phyloP scores from a whole-genome alignment of 1,284 basidiomycete genomes.

The Rhizopogon hawkerae region DNA sequence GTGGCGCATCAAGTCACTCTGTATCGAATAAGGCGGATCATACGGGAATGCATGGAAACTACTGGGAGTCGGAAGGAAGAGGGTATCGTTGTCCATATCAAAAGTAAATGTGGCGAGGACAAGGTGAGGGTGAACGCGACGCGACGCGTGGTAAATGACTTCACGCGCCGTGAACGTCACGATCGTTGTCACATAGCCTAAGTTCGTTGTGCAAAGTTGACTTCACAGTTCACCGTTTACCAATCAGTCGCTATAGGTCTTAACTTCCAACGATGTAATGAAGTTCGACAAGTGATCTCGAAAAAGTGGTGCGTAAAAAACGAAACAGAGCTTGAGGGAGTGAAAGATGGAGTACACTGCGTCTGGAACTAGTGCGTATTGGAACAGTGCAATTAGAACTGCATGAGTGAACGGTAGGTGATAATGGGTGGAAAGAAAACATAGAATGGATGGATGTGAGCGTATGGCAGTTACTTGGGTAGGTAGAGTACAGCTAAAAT shows the following conservation, averaged over 20 bases:
- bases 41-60: slow-evolving; percentile 76
- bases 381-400: not conserved
- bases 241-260: not conserved
- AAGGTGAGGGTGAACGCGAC: not conserved
- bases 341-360: slow-evolving; percentile 1
- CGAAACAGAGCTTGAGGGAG: not conserved
- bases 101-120: not conserved
- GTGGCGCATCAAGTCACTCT: slow-evolving; percentile 82
- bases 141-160: not conserved
- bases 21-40: slow-evolving; percentile 77
- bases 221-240: not conserved
- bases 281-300: not conserved
- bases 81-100: slow-evolving; percentile 14
- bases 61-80: slow-evolving; percentile 48
- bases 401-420: not conserved
- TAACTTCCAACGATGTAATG: not conserved
- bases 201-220: no score
- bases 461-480: slow-evolving; percentile 4
- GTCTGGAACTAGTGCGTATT: slow-evolving; percentile 3
- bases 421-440: not conserved
- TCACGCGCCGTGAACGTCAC: not conserved
- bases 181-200: not conserved
- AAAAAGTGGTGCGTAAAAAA: not conserved
- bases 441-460: slow-evolving; percentile 1
- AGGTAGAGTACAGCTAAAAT: slow-evolving; percentile 2